A percentile compares a stretch with the other conserved stretches of the same genome.
Conservation (phyloP, 495 filamentous ascomycete genomes). For the Podospora appendiculata region DNA sequence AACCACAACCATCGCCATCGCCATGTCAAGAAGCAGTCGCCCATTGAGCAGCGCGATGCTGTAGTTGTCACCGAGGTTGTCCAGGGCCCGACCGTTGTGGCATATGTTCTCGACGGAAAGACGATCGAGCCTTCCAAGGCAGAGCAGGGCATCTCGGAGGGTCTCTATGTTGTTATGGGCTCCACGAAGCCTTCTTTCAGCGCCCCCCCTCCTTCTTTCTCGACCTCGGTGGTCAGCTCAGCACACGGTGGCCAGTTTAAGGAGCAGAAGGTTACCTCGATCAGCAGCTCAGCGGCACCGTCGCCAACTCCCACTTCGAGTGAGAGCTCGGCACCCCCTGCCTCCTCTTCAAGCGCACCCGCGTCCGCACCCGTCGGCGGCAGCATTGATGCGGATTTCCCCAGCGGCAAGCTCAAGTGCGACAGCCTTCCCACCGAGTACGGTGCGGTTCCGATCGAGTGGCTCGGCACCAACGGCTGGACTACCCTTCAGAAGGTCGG, state of each 20-base stretch:
- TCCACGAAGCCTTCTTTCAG: slow-evolving; percentile 36
- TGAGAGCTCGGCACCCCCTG: slow-evolving; percentile 19
- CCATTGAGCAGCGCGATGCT: slow-evolving; percentile 36
- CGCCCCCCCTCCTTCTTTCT: slow-evolving; percentile 24
- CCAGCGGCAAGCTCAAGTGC: slow-evolving; percentile 67
- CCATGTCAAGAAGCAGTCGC: slow-evolving; percentile 25
- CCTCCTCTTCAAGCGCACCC: slow-evolving; percentile 12
- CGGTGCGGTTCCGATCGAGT: slow-evolving; percentile 65
- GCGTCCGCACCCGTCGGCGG: slow-evolving; percentile 25
- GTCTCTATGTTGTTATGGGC: slow-evolving; percentile 44
- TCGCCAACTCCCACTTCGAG: slow-evolving; percentile 7
- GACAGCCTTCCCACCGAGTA: slow-evolving; percentile 70
- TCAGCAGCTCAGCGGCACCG: slow-evolving; percentile 3
- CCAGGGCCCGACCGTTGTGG: slow-evolving; percentile 46
- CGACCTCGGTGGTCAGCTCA: slow-evolving; percentile 12
- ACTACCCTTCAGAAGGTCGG: slow-evolving; percentile 64
- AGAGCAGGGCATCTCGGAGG: slow-evolving; percentile 53
- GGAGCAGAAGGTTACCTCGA: slow-evolving; percentile 19
- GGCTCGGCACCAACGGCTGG: slow-evolving; percentile 66
- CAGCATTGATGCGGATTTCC: slow-evolving; percentile 64
- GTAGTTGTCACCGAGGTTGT: slow-evolving; percentile 21
- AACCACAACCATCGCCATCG: slow-evolving; percentile 32
- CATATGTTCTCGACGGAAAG: slow-evolving; percentile 54
- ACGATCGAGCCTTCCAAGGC: slow-evolving; percentile 46
- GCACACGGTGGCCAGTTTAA: slow-evolving; percentile 24